Base-by-base conservation (phyloP, 345 rosid species). In the Nephelium lappaceum region DNA sequence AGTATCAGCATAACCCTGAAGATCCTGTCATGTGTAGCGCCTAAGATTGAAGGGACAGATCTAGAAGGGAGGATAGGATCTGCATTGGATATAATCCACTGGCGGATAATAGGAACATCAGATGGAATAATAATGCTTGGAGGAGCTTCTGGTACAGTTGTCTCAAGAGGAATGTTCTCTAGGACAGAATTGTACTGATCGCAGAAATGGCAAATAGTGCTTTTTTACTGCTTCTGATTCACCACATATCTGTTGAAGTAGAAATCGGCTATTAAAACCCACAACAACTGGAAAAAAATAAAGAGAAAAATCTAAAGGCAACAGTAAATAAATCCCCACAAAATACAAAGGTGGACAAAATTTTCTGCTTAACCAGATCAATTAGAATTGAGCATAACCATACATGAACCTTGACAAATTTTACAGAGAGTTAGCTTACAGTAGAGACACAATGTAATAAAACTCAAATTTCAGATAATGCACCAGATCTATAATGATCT, bases 41-140 rank as follows among this genome's bases (percentile, higher is more conserved):
- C 87, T 57, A 96, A 68, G 76, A 94, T 76, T 18, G 91, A 82
- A 51, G 98, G 90, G 84, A 90, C 81, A 11, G 86, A 88, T 83
- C 93, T 83, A 24, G 97, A 84, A 77, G 90, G 84, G 60, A 87
- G 76, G 25, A 91, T 73, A 49, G 91, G 78, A 83, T 94, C 98
- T 31, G 89, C 79, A 81, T 82, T 43, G 91, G 85, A 87, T 95
- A 93, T 61, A 94, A 79, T 80, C 97, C 89, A 79, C 79, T 10
- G 89, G 86, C 27, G 92, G 94, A 81, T 88, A 65, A 94, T 77
- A 63, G 98, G 88, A 60, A 93, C 87, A 85, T 96, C 98, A 16
- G 99, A 88, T 8, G 98, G 98, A 62, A 94, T 91, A 47, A 96
- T 90, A 77, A 92, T 96, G 84, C 91, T 89, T 8, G 97, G 86